These are phyloP conservation scores for Crithidia fasciculata DNA, from an alignment of 208 protist species.

Conservation along the genomic window DNA sequence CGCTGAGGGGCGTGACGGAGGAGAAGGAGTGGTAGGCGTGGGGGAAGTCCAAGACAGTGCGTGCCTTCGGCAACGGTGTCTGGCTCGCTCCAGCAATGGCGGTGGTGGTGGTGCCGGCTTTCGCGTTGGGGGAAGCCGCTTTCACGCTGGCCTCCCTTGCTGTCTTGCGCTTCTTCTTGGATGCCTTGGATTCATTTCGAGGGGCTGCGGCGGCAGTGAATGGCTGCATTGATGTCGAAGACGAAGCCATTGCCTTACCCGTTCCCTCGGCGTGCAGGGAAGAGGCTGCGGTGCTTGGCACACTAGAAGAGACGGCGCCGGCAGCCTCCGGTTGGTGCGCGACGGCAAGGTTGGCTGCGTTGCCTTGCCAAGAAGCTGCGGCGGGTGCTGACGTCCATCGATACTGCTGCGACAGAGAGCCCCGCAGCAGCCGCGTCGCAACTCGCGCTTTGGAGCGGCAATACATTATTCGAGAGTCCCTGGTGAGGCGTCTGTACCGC, in stretches of 20 bases:
- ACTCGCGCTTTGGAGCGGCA: not conserved
- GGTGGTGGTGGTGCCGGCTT: not conserved
- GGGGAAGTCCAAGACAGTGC: slow-evolving; percentile 48
- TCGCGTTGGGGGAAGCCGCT: not conserved
- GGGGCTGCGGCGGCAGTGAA: too few relatives aligned
- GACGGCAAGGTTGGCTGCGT: not conserved
- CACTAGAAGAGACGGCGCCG: too few relatives aligned
- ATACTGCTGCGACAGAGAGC: slow-evolving; percentile 14
- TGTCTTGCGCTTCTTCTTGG: slow-evolving; percentile 1
- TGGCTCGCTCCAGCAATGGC: not conserved
- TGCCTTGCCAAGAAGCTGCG: not conserved
- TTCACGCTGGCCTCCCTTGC: not conserved
- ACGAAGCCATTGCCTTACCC: too few relatives aligned
- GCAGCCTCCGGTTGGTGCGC: too few relatives aligned
- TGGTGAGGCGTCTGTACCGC: too few relatives aligned
- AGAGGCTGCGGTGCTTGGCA: too few relatives aligned
- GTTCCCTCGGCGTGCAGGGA: too few relatives aligned
- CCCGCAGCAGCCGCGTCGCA: slow-evolving; percentile 7
- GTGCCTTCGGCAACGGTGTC: slow-evolving; percentile 26
- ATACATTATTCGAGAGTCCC: not conserved
- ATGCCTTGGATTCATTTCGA: too few relatives aligned
- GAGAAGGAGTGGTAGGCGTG: slow-evolving; percentile 73
- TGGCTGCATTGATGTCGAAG: too few relatives aligned
- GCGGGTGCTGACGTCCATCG: not conserved
- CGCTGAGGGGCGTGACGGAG: slow-evolving; percentile 45